Evolutionary conservation across 2,329 filamentous ascomycete genomes (phyloP), one percentile per base, ranked within the genome.

Genomic region (Penicillium oxalicum): DNA sequence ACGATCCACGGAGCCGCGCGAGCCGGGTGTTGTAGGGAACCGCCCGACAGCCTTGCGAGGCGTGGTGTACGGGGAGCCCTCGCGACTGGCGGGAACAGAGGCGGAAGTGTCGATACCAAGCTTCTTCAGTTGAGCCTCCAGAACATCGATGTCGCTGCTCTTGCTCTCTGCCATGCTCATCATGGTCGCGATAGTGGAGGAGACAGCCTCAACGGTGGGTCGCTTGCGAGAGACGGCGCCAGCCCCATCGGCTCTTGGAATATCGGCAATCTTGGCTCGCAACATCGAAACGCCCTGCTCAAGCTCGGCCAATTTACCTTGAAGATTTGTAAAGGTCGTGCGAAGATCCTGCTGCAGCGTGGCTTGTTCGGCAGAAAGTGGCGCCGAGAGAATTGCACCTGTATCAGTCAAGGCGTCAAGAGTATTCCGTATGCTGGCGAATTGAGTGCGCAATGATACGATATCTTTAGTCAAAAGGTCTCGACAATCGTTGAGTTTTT

Each of bases 101-200:
- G 53, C 47, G 4, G 61, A 51, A 12, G 60, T 55, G 42, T 68
- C 66, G 32, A 88, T 69, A 5, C 79, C 78, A 24, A 94, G 70
- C 64, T 83, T 88, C 50, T 86, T 83, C 72, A 98, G 82, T 65
- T 95, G 88, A 41, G 84, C 81, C 70, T 97, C 93, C 29, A 97
- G 77, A 5, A 95, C 82, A 65, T 95, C 89, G 45, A 98, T 83
- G 60, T 97, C 91, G 49, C 86, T 88, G 63, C 87, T 93, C 65
- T 88, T 87, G 71, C 89, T 88, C 74, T 97, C 88, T 0, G 87
- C 87, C 85, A 96, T 91, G 51, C 77, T 80, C 32, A 91, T 96
- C 86, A 98, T 91, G 64, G 93, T 95, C 49, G 77, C 77, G 56
- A 98, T 95, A 1, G 93, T 98, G 51, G 87, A 88, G 58, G 91